These are phyloP conservation scores for Penicillium sp. DNA, from an alignment of 2,329 filamentous ascomycete species.

Conservation along the genomic window DNA sequence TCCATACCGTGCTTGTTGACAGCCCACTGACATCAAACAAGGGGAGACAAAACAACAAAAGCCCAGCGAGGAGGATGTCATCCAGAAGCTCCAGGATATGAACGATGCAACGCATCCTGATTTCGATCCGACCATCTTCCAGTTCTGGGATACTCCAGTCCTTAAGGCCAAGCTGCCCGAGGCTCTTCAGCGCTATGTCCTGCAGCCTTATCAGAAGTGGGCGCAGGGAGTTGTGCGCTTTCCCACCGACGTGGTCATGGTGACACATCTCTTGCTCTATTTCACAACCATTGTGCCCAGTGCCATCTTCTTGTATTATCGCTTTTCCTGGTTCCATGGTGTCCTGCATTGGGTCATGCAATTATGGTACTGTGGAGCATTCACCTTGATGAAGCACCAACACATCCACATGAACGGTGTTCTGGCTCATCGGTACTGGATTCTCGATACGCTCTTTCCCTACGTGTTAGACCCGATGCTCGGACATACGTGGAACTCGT, in stretches of 20 bases:
- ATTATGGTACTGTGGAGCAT: slow-evolving; percentile 70
- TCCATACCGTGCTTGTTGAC: neutral
- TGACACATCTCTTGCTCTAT: slow-evolving; percentile 76
- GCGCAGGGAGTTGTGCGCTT: slow-evolving; percentile 63
- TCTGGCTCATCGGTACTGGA: slow-evolving; percentile 57
- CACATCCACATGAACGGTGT: slow-evolving; percentile 79
- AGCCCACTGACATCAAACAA: slow-evolving; percentile 11
- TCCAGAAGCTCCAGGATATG: slow-evolving; percentile 52
- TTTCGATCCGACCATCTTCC: slow-evolving; percentile 62
- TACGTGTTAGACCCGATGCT: slow-evolving; percentile 76
- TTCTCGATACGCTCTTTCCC: slow-evolving; percentile 69
- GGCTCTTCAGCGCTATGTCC: slow-evolving; percentile 53
- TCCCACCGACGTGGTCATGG: slow-evolving; percentile 74
- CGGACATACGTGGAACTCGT: slow-evolving; percentile 84
- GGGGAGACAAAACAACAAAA: slow-evolving; percentile 15
- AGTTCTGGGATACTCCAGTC: slow-evolving; percentile 55
- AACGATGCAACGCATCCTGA: slow-evolving; percentile 54
- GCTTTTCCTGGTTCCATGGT: slow-evolving; percentile 70
- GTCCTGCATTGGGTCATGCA: slow-evolving; percentile 68
- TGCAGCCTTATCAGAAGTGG: slow-evolving; percentile 63
- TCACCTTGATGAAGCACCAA: slow-evolving; percentile 82
- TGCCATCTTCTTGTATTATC: slow-evolving; percentile 65
- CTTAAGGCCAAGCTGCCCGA: slow-evolving; percentile 43
- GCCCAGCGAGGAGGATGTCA: slow-evolving; percentile 33
- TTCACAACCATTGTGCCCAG: slow-evolving; percentile 70